Evolutionary conservation across 495 filamentous ascomycete genomes (phyloP), one percentile per base, ranked within the genome.

Genomic region (Viridothelium virens): DNA sequence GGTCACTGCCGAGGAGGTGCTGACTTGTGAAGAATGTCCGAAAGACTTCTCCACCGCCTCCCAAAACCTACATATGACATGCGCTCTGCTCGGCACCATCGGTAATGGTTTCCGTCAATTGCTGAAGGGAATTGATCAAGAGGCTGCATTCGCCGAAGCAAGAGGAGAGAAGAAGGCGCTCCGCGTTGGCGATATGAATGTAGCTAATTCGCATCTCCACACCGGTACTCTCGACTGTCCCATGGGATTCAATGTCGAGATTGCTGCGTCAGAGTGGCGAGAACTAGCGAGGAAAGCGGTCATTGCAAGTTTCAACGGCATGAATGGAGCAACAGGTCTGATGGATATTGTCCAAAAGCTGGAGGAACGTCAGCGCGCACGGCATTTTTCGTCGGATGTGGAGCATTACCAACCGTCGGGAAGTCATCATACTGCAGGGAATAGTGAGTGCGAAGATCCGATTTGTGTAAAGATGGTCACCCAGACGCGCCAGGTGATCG

Each of bases 21-120:
- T 77, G 2, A 25, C 66, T 12, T 78, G 77, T 67, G 18, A 65
- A 6, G 41, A 72, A 34, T 78, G 77, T 56, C 75, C 74, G 33
- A 71, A 64, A 44, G 64, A 70, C 14, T 64, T 68, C 59, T 68
- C 73, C 38, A 68, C 70, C 12, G 72, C 72, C 2, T 70, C 75
- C 3, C 74, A 77, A 56, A 78, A 78, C 66, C 69, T 69, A 5
- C 62, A 69, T 18, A 63, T 76, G 2, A 48, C 73, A 34, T 62
- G 68, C 5, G 69, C 74, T 12, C 62, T 78, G 12, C 56, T 78
- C 5, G 67, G 66, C 11, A 67, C 67, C 6, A 63, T 76, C 37
- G 76, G 69, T 7, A 71, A 76, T 39, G 71, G 71, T 3, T 77
- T 71, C 67, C 67, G 70, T 61, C 70, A 68, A 39, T 38, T 74